Evolutionary conservation across 108 stramenopile species (phyloP), one percentile per base, ranked within the genome.

Genomic region (Fragilariopsis cylindrus): DNA sequence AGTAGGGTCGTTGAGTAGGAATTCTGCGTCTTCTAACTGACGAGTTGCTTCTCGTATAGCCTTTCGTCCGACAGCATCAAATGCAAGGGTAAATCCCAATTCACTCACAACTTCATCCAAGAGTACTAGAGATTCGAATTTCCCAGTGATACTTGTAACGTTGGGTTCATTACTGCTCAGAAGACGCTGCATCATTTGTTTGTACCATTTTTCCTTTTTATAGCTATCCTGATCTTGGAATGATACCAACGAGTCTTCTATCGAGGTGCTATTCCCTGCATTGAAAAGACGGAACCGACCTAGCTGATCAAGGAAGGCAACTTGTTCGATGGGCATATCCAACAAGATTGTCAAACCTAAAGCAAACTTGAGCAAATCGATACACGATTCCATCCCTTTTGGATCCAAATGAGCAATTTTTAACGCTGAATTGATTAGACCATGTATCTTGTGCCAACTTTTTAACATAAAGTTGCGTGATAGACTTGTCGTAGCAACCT

Each of bases 301-400:
- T 15, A 96, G 72, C 62, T 91, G 85, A 15, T 78, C 83, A n/a
- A 84, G 76, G 50, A 96, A 96, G 5, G 92, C 92, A 58, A 75
- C 65, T 40, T 80, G 70, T 81, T 96, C 88, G 52, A 84, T 72
- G 49, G 75, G 70, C 92, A 97, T 84, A 62, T 89, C 87, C 55
- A 98, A 81, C 67, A 88, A 95, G 40, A 97, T 85, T 3, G 93
- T 82, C 53, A 92, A 75, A 56, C 83, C 84, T 7, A 99, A 73
- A 9, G 90, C 80, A 70, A 93, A 88, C 73, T 88, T 77, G 2
- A 99, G 83, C 30, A 96, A 69, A 56, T 92, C 87, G 40, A 94
- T 71, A 60, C 82, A 88, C 42, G 80, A 77, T 47, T 86, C 82
- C 66, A 93, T 71, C n/a, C 82, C 87, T 55, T 82, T 65, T 40